phyloP scores from a whole-genome alignment of 768 basidiomycete genomes.

The Boletales sp. region DNA sequence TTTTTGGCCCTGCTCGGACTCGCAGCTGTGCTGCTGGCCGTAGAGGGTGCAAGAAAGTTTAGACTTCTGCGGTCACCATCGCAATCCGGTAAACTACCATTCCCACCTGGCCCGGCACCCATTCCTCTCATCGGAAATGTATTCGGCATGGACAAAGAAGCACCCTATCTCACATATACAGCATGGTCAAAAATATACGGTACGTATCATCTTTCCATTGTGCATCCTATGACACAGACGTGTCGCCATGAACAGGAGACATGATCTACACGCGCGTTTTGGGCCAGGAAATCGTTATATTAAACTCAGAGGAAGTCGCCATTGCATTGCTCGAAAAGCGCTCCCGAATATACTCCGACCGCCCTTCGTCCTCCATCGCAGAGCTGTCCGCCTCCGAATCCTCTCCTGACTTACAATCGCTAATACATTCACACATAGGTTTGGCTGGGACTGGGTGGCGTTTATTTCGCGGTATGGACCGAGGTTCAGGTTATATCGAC shows the following conservation, averaged over 20 bases:
- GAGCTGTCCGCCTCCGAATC: constrained; percentile 4
- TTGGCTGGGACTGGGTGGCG: constrained; percentile 17
- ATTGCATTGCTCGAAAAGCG: constrained; percentile 50
- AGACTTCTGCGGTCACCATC: not conserved
- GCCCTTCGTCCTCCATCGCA: constrained; percentile 1
- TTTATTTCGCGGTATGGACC: constrained; percentile 18
- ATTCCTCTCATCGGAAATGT: constrained; percentile 17
- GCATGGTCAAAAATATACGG: constrained; percentile 20
- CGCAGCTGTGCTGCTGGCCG: not conserved
- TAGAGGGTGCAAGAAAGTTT: not conserved
- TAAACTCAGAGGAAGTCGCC: constrained; percentile 46
- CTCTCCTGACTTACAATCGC: not conserved
- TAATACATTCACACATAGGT: constrained; percentile 3
- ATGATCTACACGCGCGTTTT: constrained; percentile 27
- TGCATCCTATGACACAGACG: not conserved
- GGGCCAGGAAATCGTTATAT: constrained; percentile 44
- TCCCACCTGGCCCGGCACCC: constrained; percentile 17
- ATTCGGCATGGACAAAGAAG: constrained; percentile 4
- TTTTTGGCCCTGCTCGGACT: not conserved
- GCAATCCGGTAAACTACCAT: not conserved
- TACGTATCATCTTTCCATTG: not conserved
- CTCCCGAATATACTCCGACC: constrained; percentile 46
- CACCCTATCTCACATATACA: constrained; percentile 13
- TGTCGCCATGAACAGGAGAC: not conserved
- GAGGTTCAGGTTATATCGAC: constrained; percentile 20